Percentiles rank a stretch among this genome's conserved stretches.
Evolutionary conservation across 2,329 filamentous ascomycete species (phyloP).

Genomic region (Beauveria brongniartii): DNA sequence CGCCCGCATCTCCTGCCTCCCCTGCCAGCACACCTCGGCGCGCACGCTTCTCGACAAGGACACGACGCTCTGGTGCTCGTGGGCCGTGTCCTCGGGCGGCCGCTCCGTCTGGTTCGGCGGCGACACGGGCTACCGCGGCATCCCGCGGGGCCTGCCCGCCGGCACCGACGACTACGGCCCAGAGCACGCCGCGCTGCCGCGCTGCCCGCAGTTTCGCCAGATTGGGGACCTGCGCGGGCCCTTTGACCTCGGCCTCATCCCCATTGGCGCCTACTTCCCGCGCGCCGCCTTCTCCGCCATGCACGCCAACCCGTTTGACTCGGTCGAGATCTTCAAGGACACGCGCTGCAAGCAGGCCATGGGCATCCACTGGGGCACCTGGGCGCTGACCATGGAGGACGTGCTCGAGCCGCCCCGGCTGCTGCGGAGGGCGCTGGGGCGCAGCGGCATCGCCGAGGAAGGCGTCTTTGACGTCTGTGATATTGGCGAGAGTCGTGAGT

Average conservation of each 20-base stretch:
- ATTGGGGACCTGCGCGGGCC: slow-evolving; percentile 74
- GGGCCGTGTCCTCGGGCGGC: slow-evolving; percentile 65
- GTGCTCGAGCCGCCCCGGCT: slow-evolving; percentile 72
- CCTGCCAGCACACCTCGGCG: slow-evolving; percentile 74
- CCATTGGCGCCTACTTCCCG: slow-evolving; percentile 82
- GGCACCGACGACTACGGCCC: slow-evolving; percentile 62
- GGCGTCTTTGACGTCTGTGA: slow-evolving; percentile 77
- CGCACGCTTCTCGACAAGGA: slow-evolving; percentile 61
- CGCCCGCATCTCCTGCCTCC: slow-evolving; percentile 69
- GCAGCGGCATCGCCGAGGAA: slow-evolving; percentile 57
- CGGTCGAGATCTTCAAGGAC: slow-evolving; percentile 82
- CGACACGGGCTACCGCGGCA: slow-evolving; percentile 82
- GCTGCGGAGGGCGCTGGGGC: slow-evolving; percentile 62
- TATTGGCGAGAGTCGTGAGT: slow-evolving; percentile 76
- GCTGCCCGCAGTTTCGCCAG: slow-evolving; percentile 76
- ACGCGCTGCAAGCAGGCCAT: slow-evolving; percentile 70
- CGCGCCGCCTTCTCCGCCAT: slow-evolving; percentile 66
- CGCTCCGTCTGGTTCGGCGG: slow-evolving; percentile 83
- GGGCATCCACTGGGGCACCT: slow-evolving; percentile 90
- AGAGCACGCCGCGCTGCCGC: slow-evolving; percentile 57
- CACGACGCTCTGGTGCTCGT: slow-evolving; percentile 80
- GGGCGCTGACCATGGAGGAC: slow-evolving; percentile 79
- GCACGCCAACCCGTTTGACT: slow-evolving; percentile 81
- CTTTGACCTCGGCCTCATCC: slow-evolving; percentile 86
- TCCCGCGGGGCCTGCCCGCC: slow-evolving; percentile 52